These are phyloP conservation scores for Pseudonitzschia pungens DNA, from an alignment of 108 stramenopile genomes.

Conservation along the genomic window DNA sequence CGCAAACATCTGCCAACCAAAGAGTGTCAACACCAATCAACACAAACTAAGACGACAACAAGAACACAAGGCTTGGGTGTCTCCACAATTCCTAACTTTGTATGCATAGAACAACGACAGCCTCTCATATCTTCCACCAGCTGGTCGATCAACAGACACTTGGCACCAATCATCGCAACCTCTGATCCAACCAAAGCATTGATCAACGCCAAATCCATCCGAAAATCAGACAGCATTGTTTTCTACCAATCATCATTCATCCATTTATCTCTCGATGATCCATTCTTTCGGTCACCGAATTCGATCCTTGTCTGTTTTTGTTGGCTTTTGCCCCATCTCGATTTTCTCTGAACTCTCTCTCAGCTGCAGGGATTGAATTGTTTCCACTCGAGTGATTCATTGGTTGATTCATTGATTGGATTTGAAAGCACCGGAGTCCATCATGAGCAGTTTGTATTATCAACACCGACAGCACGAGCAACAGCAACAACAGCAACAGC, in stretches of 20 bases:
- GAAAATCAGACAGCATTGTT: neutral
- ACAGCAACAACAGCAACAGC: neutral
- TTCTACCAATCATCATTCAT: neutral
- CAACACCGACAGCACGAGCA: slow-evolving; percentile 4
- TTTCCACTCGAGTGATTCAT: neutral
- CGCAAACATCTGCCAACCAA: too few species aligned
- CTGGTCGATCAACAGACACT: too few species aligned
- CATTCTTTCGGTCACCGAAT: neutral
- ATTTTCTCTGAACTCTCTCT: too few species aligned
- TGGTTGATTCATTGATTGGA: neutral
- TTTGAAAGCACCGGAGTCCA: neutral
- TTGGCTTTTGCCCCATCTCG: neutral
- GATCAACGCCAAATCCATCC: neutral
- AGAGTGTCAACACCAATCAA: too few species aligned
- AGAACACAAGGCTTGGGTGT: too few species aligned
- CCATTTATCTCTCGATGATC: neutral
- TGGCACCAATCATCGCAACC: too few species aligned
- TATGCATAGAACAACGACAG: too few species aligned
- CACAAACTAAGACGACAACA: too few species aligned
- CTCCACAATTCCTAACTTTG: too few species aligned
- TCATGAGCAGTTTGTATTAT: slow-evolving; percentile 1
- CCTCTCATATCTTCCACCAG: too few species aligned
- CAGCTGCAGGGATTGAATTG: neutral
- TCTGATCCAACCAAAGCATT: too few species aligned
- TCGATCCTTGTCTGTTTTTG: neutral